Evolutionary conservation across 495 filamentous ascomycete genomes (phyloP).

Genomic region (Trichoderma asperelloides): DNA sequence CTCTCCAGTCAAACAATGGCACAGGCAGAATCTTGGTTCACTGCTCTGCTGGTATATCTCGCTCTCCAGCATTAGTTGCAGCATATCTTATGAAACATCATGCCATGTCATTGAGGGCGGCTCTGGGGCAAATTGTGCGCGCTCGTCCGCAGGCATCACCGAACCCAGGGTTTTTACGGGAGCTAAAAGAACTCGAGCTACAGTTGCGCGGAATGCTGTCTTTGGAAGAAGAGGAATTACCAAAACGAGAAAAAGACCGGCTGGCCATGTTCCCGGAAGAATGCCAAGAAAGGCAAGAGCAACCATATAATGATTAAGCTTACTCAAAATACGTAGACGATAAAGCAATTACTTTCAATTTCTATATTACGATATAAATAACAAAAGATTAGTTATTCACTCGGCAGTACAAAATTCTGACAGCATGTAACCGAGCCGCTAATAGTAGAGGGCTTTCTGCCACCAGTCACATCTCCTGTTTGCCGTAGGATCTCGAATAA

Average conservation of each 20-base stretch:
- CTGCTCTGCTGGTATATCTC: neutral
- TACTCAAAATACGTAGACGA: neutral
- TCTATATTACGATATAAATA: too few species aligned
- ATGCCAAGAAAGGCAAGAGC: neutral
- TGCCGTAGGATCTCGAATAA: neutral
- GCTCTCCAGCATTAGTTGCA: neutral
- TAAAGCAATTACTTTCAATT: neutral
- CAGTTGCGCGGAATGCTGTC: neutral
- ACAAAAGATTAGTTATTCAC: too few species aligned
- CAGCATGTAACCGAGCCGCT: neutral
- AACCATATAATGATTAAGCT: too few species aligned
- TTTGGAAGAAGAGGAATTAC: neutral
- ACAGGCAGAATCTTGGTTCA: neutral
- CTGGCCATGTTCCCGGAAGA: neutral
- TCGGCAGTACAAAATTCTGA: too few species aligned
- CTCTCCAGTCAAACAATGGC: neutral
- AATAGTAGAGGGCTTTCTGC: neutral
- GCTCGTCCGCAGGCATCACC: neutral
- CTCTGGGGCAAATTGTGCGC: neutral
- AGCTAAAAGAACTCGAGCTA: neutral
- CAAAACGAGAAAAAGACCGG: neutral
- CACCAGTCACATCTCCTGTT: neutral
- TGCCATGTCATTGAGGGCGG: neutral
- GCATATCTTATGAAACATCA: neutral
- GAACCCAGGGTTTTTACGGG: neutral